Evolutionary conservation across 805 yeast genomes (phyloP), one percentile per base, ranked within the genome.

Genomic region (Blastobotrys terrestris): DNA sequence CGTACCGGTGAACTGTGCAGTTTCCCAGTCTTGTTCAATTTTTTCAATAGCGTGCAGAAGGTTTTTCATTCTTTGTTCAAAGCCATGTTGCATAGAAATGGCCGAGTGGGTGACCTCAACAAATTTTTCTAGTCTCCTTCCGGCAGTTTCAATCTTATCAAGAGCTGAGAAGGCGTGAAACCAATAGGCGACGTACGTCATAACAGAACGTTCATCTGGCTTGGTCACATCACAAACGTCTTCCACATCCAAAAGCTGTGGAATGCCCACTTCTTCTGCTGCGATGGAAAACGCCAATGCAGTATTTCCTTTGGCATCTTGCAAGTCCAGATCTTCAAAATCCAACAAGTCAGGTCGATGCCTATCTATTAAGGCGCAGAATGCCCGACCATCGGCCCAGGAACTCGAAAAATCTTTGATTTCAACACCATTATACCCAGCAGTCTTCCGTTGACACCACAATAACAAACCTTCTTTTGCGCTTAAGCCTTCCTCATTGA

Each of bases 171-270:
- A 74, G 19, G 71, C 68, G 48, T 78, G 79, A 65, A 74, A 81
- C 81, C 84, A 78, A 59, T 81, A 78, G 13, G 83, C 75, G 8
- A 82, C 65, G 60, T 79, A 83, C 15, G 83, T 75, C 58, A 83
- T 72, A 14, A 83, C 70, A 42, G 83, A 74, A 57, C 79, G 76
- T 56, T 83, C 88, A 56, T 83, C 87, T 0, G 85, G 85, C 20
- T 69, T 71, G 13, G 68, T 61, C 19, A 72, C 68, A 39, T 68
- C 68, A 26, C 63, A 61, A 53, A 82, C 72, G 64, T 81, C 86
- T 39, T 79, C 82, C 1, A 72, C 75, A 50, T 80, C 84, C 3
- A 81, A 72, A 49, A 83, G 65, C 47, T 69, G 72, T 1, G 81
- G 78, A 26, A 83, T 77, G 1, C 77, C 79, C 20, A 78, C 64